Evolutionary conservation across 1,139 yeast species (phyloP).

Genomic region (Magnusiomyces suaveolens): DNA sequence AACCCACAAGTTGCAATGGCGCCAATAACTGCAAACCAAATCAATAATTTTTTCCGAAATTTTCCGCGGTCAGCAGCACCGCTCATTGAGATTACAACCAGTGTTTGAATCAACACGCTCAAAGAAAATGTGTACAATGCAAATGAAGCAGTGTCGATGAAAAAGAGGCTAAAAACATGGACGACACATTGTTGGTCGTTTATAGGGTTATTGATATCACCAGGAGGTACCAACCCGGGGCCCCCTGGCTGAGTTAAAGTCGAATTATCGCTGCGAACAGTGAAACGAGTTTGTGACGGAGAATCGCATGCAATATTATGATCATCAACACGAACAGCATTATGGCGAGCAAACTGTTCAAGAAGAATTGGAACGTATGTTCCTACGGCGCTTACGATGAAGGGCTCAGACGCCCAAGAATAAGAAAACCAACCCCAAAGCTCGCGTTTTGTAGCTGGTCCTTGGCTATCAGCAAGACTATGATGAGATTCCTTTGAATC

Average conservation of each 20-base stretch:
- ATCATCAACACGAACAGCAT: conserved; percentile 9
- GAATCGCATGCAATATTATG: conserved; percentile 6
- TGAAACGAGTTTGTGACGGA: conserved; percentile 14
- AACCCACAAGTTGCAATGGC: conserved; percentile 42
- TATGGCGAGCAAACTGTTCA: conserved; percentile 53
- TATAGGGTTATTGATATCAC: conserved; percentile 15
- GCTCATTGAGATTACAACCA: conserved; percentile 55
- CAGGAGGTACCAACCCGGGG: conserved; percentile 9
- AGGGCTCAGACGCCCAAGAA: conserved; percentile 66
- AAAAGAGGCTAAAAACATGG: conserved; percentile 38
- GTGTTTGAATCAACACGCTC: conserved; percentile 53
- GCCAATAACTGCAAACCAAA: conserved; percentile 49
- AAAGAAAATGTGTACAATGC: conserved; percentile 60
- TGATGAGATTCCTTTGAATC: too few relatives aligned
- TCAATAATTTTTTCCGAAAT: conserved; percentile 43
- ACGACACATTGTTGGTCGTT: conserved; percentile 35
- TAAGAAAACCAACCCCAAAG: conserved; percentile 39
- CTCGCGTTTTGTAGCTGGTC: conserved; percentile 17
- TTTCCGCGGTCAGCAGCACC: conserved; percentile 54
- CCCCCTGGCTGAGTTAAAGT: neutral
- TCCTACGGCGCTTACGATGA: conserved; percentile 61
- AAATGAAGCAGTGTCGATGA: conserved; percentile 57
- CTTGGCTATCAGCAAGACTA: conserved; percentile 11
- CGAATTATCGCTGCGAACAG: neutral
- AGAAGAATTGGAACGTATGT: conserved; percentile 59